Percentiles rank a stretch among this genome's conserved stretches.
These are phyloP conservation scores for Alternaria ethzedia DNA, from an alignment of 2,329 filamentous ascomycete genomes.

Conservation along the genomic window DNA sequence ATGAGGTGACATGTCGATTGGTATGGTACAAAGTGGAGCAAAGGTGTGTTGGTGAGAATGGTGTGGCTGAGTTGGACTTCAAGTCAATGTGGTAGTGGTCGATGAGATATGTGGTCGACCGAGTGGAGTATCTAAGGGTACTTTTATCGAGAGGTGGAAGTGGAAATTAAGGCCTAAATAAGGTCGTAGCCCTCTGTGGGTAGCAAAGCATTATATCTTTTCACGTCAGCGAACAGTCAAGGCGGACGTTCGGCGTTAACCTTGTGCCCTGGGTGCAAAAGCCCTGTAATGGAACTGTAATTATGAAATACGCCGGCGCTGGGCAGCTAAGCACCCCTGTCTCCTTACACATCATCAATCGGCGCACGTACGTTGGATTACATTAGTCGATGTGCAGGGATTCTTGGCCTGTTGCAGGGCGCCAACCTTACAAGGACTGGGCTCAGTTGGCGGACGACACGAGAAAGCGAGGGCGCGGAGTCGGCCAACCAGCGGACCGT, in stretches of 20 bases:
- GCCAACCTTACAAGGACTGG: constrained; percentile 47
- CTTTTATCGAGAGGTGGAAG: constrained; percentile 16
- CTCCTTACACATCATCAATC: constrained; percentile 39
- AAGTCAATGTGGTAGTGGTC: constrained; percentile 2
- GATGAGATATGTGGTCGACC: constrained; percentile 11
- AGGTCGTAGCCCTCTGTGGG: constrained; percentile 35
- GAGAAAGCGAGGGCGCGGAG: constrained; percentile 43
- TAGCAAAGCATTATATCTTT: constrained; percentile 48
- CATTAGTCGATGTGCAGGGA: constrained; percentile 39
- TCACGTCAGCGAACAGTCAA: constrained; percentile 46
- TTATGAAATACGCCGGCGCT: constrained; percentile 30
- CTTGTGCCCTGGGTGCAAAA: constrained; percentile 23
- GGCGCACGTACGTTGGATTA: constrained; percentile 44
- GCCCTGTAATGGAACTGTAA: constrained; percentile 40
- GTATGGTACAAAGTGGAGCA: constrained; percentile 1
- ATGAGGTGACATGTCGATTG: constrained; percentile 41
- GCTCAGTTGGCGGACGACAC: constrained; percentile 32
- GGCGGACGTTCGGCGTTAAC: constrained; percentile 48
- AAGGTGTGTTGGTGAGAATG: neutral
- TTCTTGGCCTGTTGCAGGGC: constrained; percentile 40
- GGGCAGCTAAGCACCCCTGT: constrained; percentile 36
- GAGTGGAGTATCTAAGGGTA: constrained; percentile 2
- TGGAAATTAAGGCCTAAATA: constrained; percentile 40
- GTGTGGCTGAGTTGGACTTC: neutral
- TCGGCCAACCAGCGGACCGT: constrained; percentile 40